phyloP scores from a whole-genome alignment of 352 stramenopile species.

The Phytopythium vexans region DNA sequence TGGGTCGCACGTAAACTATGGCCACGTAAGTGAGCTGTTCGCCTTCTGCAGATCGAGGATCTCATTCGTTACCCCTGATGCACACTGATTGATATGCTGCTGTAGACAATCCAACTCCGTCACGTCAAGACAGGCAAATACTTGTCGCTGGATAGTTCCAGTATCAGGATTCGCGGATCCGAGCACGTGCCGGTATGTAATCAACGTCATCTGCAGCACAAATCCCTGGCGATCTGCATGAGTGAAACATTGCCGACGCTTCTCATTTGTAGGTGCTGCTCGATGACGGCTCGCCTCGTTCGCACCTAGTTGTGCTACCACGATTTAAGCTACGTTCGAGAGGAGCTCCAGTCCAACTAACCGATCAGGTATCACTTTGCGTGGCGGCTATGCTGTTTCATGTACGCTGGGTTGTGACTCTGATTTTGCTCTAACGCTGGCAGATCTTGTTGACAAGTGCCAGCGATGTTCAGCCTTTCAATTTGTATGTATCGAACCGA shows the following conservation, averaged over 20 bases:
- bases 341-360: conserved; percentile 58
- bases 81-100: not conserved
- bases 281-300: conserved; percentile 34
- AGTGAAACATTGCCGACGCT: not conserved
- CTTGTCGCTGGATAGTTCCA: conserved; percentile 40
- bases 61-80: not conserved
- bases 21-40: conserved; percentile 29
- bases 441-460: conserved; percentile 53
- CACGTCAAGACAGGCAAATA: conserved; percentile 64
- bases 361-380: conserved; percentile 42
- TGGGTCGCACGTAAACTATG: conserved; percentile 59
- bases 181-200: conserved; percentile 43
- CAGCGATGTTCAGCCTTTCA: conserved; percentile 42
- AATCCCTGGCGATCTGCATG: too few relatives aligned
- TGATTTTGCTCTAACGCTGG: conserved; percentile 4
- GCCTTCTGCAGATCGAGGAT: not conserved
- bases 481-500: conserved; percentile 64
- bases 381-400: too few relatives aligned
- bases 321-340: conserved; percentile 66
- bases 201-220: too few relatives aligned
- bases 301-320: conserved; percentile 51
- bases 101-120: conserved; percentile 53
- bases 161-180: conserved; percentile 45
- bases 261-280: conserved; percentile 36
- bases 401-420: not conserved